Base-by-base conservation (phyloP, 306 rosid species). In the Vigna angularis region DNA sequence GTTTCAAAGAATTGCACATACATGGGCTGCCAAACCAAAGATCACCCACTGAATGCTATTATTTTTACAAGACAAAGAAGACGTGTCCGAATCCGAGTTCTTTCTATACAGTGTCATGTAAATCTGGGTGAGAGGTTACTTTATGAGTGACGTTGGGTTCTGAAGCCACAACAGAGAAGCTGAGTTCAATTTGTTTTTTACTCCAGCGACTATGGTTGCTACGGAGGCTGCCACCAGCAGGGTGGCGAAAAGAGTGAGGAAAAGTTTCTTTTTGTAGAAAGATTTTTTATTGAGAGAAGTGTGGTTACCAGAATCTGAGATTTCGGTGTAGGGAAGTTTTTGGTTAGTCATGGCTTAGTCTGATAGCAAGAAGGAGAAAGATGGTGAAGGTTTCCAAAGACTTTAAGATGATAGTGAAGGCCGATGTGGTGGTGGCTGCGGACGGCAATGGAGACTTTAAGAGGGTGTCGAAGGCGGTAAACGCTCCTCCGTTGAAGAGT, bases 1-100 rank as follows among this genome's bases (percentile, higher is more conserved):
- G 84, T 95, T 14, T 49, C n/a, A 0, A 57, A 22, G 2, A 95
- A 95, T 42, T 95, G 98, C 79, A 89, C 89, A 20, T 20, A 18
- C 44, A 16, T 7, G 87, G 83, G 12, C 70, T 90, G 9, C 83
- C 87, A 0, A 70, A 89, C 34, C 98, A 92, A 73, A 81, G 50
- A 53, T 36, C 91, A 0, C 16, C 40, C 0, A 1, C 3, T 6
- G 81, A 86, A 2, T 92, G 97, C 26, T 42, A 0, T 2, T 4
- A 14, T 0, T 92, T 92, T 69, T 84, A 66, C 0, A 76, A 10
- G 11, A 67, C 55, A 0, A 77, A 52, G 66, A 74, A 47, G 57
- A 11, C 55, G 0, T 92, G 95, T 26, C 80, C 83, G 0, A 24
- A 83, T 34, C 79, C 28, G 8, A 49, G 16, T 65, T 55, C 28